Conservation (phyloP, 176 grass and related monocot genomes). For the Eragrostis nindensis region DNA sequence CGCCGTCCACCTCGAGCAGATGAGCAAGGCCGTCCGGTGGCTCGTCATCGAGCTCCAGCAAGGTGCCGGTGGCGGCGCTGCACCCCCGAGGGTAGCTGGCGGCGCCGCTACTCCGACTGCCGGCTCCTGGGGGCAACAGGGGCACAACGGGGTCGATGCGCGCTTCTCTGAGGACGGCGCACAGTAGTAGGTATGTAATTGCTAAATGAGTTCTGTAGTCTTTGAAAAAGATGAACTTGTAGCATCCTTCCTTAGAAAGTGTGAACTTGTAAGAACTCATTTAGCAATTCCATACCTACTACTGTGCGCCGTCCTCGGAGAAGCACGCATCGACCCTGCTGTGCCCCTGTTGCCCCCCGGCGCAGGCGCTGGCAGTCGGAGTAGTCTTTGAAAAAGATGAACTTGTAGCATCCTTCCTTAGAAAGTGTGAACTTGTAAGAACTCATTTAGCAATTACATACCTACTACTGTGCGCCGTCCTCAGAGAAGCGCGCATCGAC, state of each 20-base stretch:
- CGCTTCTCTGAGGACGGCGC: slow-evolving; percentile 67
- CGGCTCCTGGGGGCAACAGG: slow-evolving; percentile 43
- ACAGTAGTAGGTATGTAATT: slow-evolving; percentile 64
- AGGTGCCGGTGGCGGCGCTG: slow-evolving; percentile 42
- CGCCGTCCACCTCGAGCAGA: too few relatives aligned
- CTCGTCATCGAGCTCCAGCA: slow-evolving; percentile 80
- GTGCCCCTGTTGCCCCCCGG: slow-evolving; percentile 48
- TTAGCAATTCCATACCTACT: slow-evolving; percentile 65
- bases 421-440: too few relatives aligned
- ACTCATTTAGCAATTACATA: slow-evolving; percentile 42
- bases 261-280: too few relatives aligned
- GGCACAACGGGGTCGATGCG: slow-evolving; percentile 51
- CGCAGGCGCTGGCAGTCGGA: slow-evolving; percentile 18
- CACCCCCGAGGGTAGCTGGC: background rate
- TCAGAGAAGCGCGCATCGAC: slow-evolving; percentile 72
- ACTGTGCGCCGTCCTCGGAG: slow-evolving; percentile 57
- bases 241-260: too few relatives aligned
- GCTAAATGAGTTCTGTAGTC: slow-evolving; percentile 25
- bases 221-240: too few relatives aligned
- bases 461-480: slow-evolving; percentile 68
- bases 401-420: too few relatives aligned
- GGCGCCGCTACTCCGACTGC: slow-evolving; percentile 23
- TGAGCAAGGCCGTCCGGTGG: slow-evolving; percentile 46
- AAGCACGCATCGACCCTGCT: slow-evolving; percentile 62
- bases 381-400: too few relatives aligned